Evolutionary conservation across 106 monocot genomes (phyloP).

Genomic region (Hemerocallis citrina): DNA sequence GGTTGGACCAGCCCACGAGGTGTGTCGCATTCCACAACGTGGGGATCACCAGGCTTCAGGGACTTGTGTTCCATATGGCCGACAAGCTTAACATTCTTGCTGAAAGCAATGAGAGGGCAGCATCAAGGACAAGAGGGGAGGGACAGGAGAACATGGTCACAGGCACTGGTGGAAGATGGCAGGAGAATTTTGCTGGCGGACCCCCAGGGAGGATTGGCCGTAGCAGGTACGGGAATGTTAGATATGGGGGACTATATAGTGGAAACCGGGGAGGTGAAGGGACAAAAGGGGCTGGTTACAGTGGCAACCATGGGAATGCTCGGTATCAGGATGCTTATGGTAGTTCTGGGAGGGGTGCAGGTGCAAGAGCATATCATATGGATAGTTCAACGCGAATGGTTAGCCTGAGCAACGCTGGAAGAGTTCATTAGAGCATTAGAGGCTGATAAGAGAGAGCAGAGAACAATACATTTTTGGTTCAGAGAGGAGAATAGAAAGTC

Average conservation of each 20-base stretch:
- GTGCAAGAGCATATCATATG: slow-evolving; percentile 15
- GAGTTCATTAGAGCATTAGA: no score
- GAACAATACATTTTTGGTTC: background rate
- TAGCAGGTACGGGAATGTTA: slow-evolving; percentile 18
- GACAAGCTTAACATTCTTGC: slow-evolving; percentile 79
- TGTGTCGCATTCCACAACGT: slow-evolving; percentile 80
- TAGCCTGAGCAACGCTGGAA: slow-evolving; percentile 49
- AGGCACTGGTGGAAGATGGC: slow-evolving; percentile 60
- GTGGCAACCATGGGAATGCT: slow-evolving; percentile 23
- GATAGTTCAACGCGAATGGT: slow-evolving; percentile 50
- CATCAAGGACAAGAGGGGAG: slow-evolving; percentile 44
- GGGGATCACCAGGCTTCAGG: slow-evolving; percentile 68
- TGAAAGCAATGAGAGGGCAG: slow-evolving; percentile 88
- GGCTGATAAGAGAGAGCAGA: slow-evolving; percentile 5
- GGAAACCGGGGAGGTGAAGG: slow-evolving; percentile 21
- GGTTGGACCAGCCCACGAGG: slow-evolving; percentile 81
- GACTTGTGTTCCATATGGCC: slow-evolving; percentile 76
- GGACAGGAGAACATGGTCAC: slow-evolving; percentile 40
- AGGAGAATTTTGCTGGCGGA: slow-evolving; percentile 42
- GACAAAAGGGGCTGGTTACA: slow-evolving; percentile 7
- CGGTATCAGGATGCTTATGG: slow-evolving; percentile 59
- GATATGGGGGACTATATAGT: slow-evolving; percentile 16
- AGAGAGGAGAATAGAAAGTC: no score
- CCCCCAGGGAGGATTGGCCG: slow-evolving; percentile 38
- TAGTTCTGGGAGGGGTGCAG: slow-evolving; percentile 14